Evolutionary conservation across 2,329 filamentous ascomycete genomes (phyloP), one percentile per base, ranked within the genome.

Genomic region (Drechslera avenae): DNA sequence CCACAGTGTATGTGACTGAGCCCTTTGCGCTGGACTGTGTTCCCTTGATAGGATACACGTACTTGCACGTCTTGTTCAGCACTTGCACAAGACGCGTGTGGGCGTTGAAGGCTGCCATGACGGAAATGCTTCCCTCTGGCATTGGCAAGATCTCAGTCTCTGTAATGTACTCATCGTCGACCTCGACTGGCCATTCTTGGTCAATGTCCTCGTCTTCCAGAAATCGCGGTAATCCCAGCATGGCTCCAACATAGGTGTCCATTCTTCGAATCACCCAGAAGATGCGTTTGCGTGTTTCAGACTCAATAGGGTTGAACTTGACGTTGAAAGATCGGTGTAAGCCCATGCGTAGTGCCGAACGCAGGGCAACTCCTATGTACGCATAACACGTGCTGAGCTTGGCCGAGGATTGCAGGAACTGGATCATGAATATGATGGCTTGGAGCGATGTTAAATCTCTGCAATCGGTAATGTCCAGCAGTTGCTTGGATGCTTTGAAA

Each of bases 41-140:
- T 14, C 75, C 76, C 61, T 86, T 85, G 53, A 86, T 81, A 0
- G 84, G 84, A 61, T 87, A 87, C 9, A 87, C 82, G 46, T 84
- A 83, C 62, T 80, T 81, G 42, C 86, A 83, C 37, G 86, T 84
- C 67, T 86, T 86, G 45, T 80, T 74, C 23, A 86, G 72, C 31
- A 86, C 80, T 32, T 78, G 75, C 4, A 83, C 78, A 17, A 87
- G 75, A 36, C 77, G 76, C 3, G 81, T 83, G 56, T 87, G 84
- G 2, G 82, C 81, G 64, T 86, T 86, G 55, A 81, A 80, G 13
- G 81, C 84, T 18, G 79, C 78, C 73, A 85, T 81, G n/a, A 85
- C 61, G 3, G 83, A 80, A 2, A 83, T 79, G 17, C 74, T 73
- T 34, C 81, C 80, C 23, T 79, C 69, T 3, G 83, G 83, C 76